Evolutionary conservation across 441 rosid species (phyloP), one percentile per base, ranked within the genome.

Genomic region (Populus hybrid): DNA sequence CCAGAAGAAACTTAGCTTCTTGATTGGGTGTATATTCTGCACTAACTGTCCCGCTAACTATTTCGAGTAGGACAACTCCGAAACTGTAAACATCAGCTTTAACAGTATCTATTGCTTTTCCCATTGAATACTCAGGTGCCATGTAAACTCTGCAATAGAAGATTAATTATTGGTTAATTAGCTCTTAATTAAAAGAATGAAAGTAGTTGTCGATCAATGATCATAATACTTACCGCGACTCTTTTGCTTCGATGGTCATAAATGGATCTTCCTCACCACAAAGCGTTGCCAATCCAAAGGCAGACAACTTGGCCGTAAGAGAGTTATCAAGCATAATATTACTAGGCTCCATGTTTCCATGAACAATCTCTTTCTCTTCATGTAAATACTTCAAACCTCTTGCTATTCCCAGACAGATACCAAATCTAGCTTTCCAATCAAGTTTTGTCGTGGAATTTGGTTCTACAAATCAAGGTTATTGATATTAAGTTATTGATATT

Each of bases 51-150:
- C 82, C 82, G 23, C 83, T 78, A 35, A 28, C 30, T 28, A 28
- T 28, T 28, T 28, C 30, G 0, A 28, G 30, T 3, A 28, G 3
- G 3, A 28, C 73, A 16, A 78, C 26, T 28, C 83, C 79, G 9
- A 59, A 78, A 75, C 81, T 78, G 61, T 72, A 83, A 16, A 80
- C 72, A 68, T 80, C 85, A 23, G 61, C 76, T 73, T 82, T 73
- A 6, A 35, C 69, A 1, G 78, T 73, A 24, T 24, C 24, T 35
- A 70, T 42, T 2, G 21, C 14, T 34, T 61, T 42, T 32, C 57
- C 24, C 35, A n/a, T 32, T 30, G 73, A 69, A 67, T 71, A 70
- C 18, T 82, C 78, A 1, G 80, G 82, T 7, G 80, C 82, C 85
- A 79, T 79, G 21, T 72, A 76, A 26, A 50, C 38, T 40, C 50